Evolutionary conservation across 2,329 filamentous ascomycete genomes (phyloP).

Genomic region (Orbilia ellipsospora): DNA sequence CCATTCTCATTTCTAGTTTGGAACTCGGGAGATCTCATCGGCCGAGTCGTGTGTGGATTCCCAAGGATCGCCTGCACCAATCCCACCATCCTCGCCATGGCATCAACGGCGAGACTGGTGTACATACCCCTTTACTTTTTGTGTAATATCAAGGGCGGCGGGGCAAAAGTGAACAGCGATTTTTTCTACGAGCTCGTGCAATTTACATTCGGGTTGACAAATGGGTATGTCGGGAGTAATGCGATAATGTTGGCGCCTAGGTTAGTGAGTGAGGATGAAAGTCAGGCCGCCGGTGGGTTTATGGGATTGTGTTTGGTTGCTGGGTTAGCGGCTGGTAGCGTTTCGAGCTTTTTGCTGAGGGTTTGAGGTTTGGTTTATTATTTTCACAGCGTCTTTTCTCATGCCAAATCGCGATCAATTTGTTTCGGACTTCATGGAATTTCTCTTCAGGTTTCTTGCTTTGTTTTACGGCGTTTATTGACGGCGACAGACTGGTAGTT

Average conservation of each 20-base stretch:
- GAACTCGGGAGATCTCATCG: conserved; percentile 87
- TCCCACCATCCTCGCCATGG: conserved; percentile 67
- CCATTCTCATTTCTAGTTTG: conserved; percentile 91
- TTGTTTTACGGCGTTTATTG: conserved; percentile 28
- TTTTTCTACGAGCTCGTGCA: conserved; percentile 87
- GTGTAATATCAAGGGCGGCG: conserved; percentile 84
- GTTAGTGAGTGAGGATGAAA: conserved; percentile 83
- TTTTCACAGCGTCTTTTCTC: neutral
- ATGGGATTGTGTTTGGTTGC: conserved; percentile 71
- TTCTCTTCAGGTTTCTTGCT: conserved; percentile 2
- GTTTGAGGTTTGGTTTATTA: conserved; percentile 2
- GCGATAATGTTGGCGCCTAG: conserved; percentile 91
- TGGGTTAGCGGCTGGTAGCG: conserved; percentile 44
- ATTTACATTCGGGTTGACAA: conserved; percentile 82
- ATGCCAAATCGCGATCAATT: neutral
- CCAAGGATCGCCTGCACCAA: conserved; percentile 66
- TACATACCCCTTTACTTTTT: conserved; percentile 89
- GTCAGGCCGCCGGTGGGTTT: conserved; percentile 89
- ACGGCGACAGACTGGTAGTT: neutral
- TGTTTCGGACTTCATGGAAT: neutral
- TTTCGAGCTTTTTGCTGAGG: conserved; percentile 42
- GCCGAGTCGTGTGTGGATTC: conserved; percentile 69
- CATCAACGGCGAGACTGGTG: conserved; percentile 73
- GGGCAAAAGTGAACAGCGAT: conserved; percentile 80
- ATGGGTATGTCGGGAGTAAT: conserved; percentile 85